Conservation (phyloP, 257 asterid genomes). For the Paraleonurus japonicus region DNA sequence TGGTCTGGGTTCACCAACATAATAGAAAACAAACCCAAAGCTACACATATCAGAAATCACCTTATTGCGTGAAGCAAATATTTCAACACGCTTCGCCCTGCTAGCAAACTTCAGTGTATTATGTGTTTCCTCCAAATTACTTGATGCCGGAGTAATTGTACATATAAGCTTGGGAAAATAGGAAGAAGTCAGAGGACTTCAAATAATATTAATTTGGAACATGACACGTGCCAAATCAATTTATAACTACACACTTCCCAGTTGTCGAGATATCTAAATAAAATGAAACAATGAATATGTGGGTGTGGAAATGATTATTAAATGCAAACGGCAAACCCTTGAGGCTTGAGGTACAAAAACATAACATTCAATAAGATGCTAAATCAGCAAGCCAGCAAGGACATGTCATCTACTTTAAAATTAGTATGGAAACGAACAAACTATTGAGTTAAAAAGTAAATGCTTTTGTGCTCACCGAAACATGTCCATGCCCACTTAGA, state of each 20-base stretch:
- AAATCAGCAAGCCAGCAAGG: slow-evolving; percentile 25
- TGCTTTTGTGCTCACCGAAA: slow-evolving; percentile 66
- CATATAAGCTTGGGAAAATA: slow-evolving; percentile 74
- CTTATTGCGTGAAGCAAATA: slow-evolving; percentile 89
- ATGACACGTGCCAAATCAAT: not conserved
- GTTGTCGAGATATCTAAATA: slow-evolving; percentile 4
- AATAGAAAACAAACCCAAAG: slow-evolving; percentile 12
- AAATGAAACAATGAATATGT: slow-evolving; percentile 21
- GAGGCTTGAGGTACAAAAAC: not conserved
- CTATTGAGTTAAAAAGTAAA: not conserved
- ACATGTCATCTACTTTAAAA: not conserved
- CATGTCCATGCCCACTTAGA: slow-evolving; percentile 97
- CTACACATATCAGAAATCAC: slow-evolving; percentile 39
- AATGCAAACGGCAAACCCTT: slow-evolving; percentile 3
- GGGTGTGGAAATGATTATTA: not conserved
- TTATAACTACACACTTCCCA: slow-evolving; percentile 3
- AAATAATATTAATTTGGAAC: slow-evolving; percentile 7
- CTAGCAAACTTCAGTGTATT: slow-evolving; percentile 97
- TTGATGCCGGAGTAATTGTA: slow-evolving; percentile 97
- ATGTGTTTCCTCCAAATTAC: slow-evolving; percentile 97
- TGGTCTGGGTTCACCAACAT: slow-evolving; percentile 17
- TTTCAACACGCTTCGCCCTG: slow-evolving; percentile 96
- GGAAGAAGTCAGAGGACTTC: slow-evolving; percentile 22
- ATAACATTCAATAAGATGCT: slow-evolving; percentile 10
- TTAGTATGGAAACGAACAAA: not conserved